These are phyloP conservation scores for Tephrocybe sp. DNA, from an alignment of 768 basidiomycete genomes.

Conservation along the genomic window DNA sequence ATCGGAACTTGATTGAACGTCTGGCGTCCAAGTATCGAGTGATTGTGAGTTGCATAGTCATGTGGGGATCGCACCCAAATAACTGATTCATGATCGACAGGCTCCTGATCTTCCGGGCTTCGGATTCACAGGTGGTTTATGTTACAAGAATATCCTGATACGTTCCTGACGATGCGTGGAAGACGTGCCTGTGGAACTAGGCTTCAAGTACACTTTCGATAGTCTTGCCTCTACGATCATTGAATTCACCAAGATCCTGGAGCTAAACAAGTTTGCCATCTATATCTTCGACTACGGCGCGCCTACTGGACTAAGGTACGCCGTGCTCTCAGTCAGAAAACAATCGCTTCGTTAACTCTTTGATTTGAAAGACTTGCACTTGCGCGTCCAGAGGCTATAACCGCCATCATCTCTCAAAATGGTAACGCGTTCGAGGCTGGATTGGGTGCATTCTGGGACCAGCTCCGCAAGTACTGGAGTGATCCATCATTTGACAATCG, in stretches of 20 bases:
- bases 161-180: background rate
- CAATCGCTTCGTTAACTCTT: background rate
- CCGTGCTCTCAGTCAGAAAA: background rate
- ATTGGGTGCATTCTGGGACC: conserved; percentile 40
- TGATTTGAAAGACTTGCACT: conserved; percentile 34
- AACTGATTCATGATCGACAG: conserved; percentile 3
- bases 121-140: conserved; percentile 40
- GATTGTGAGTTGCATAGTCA: conserved; percentile 21
- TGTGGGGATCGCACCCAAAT: background rate
- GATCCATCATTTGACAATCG: conserved; percentile 25
- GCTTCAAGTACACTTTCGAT: conserved; percentile 42
- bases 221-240: conserved; percentile 37
- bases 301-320: conserved; percentile 30
- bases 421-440: conserved; percentile 51
- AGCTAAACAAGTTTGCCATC: conserved; percentile 37
- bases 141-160: background rate
- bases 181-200: conserved; percentile 32
- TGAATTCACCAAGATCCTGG: conserved; percentile 39
- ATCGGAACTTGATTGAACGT: conserved; percentile 43
- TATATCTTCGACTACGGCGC: conserved; percentile 55
- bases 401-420: conserved; percentile 47
- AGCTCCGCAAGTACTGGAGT: conserved; percentile 31
- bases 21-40: conserved; percentile 41
- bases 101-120: conserved; percentile 56
- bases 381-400: conserved; percentile 38